Percentiles rank a stretch among this genome's conserved stretches.
phyloP scores from a whole-genome alignment of 2,329 filamentous ascomycete species.

The Coleophoma eucalyptorum region DNA sequence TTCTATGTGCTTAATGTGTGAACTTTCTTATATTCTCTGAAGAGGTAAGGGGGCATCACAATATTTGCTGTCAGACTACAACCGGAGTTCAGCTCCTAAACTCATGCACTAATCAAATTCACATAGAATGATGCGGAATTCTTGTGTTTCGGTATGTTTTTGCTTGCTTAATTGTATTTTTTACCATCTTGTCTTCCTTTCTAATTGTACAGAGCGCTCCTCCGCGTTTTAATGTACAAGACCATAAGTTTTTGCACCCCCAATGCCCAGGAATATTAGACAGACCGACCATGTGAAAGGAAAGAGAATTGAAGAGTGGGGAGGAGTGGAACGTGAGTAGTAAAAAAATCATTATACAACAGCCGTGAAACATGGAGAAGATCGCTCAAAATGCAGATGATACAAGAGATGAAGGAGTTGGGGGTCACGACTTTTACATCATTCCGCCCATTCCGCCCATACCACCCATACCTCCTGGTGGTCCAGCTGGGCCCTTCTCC shows the following conservation, averaged over 20 bases:
- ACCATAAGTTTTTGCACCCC: conserved; percentile 19
- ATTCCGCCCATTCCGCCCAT: conserved; percentile 28
- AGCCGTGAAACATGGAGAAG: conserved; percentile 9
- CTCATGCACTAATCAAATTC: too few relatives aligned
- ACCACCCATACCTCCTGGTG: conserved; percentile 61
- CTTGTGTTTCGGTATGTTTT: conserved; percentile 17
- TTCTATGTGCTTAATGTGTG: too few relatives aligned
- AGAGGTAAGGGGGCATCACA: too few relatives aligned
- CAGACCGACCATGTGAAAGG: conserved; percentile 1
- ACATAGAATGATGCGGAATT: too few relatives aligned
- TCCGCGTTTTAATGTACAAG: conserved; percentile 6
- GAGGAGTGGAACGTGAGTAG: conserved; percentile 20
- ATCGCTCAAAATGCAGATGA: not conserved
- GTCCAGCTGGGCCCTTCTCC: conserved; percentile 70
- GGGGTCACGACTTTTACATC: conserved; percentile 26
- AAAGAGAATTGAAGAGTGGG: conserved; percentile 17
- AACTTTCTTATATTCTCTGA: too few relatives aligned
- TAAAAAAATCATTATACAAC: conserved; percentile 20
- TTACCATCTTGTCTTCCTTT: conserved; percentile 5
- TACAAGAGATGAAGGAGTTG: conserved; percentile 4
- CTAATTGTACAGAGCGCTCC: conserved; percentile 1
- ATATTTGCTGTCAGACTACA: too few relatives aligned
- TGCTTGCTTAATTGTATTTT: conserved; percentile 22
- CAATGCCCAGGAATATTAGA: conserved; percentile 21
- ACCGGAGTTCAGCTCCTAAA: too few relatives aligned